phyloP scores from a whole-genome alignment of 768 basidiomycete species.

The Termitomyces sp. region DNA sequence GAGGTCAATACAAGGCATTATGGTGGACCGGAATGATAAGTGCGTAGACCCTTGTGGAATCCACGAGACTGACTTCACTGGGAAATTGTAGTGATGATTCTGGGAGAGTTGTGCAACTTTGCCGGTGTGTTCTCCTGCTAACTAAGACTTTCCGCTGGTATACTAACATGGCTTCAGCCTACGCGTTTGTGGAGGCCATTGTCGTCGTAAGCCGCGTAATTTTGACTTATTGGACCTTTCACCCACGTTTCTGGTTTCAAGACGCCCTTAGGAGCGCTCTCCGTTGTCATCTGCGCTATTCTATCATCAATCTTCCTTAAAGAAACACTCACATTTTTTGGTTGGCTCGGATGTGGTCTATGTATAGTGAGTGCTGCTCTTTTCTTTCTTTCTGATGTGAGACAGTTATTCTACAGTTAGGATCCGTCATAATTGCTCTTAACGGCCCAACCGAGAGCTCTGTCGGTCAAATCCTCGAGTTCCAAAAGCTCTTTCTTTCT shows the following conservation, averaged over 20 bases:
- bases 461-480: conserved; percentile 63
- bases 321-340: conserved; percentile 91
- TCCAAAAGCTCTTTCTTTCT: conserved; percentile 76
- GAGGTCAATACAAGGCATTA: conserved; percentile 49
- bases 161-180: conserved; percentile 38
- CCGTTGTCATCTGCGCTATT: conserved; percentile 93
- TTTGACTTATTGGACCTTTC: neutral
- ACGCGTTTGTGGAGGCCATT: conserved; percentile 89
- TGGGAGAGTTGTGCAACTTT: conserved; percentile 87
- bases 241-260: conserved; percentile 19
- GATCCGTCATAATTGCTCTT: conserved; percentile 21
- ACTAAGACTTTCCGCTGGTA: conserved; percentile 19
- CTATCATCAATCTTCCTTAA: conserved; percentile 91
- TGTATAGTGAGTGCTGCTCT: conserved; percentile 71
- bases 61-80: conserved; percentile 1
- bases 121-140: conserved; percentile 47
- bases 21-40: conserved; percentile 96
- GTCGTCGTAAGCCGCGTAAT: conserved; percentile 61
- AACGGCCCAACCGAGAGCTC: conserved; percentile 66
- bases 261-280: conserved; percentile 95
- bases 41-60: conserved; percentile 26
- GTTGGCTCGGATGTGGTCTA: conserved; percentile 90
- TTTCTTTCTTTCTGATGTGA: neutral
- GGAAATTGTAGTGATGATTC: conserved; percentile 69
- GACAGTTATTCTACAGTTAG: conserved; percentile 8